Evolutionary conservation across 768 basidiomycete species (phyloP).

Genomic region (Tricholoma sp.): DNA sequence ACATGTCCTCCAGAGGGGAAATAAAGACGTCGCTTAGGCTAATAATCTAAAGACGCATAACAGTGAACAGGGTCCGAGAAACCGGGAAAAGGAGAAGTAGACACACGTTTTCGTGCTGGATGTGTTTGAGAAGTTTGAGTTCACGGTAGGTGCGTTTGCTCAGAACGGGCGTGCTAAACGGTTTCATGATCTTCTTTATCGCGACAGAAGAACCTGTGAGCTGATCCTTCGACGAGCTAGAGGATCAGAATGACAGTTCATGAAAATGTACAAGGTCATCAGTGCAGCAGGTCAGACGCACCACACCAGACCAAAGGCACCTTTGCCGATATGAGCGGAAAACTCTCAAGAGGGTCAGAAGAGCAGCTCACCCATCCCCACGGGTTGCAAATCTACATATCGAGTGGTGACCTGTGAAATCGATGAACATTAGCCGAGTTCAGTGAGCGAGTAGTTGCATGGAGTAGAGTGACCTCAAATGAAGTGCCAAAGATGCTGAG

Average conservation of each 20-base stretch:
- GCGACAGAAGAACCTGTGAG: conserved; percentile 91
- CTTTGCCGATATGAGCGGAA: conserved; percentile 32
- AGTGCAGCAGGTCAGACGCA: conserved; percentile 28
- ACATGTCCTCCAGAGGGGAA: conserved; percentile 98
- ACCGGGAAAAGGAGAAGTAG: background rate
- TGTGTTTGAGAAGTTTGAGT: conserved; percentile 96
- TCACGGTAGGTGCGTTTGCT: conserved; percentile 97
- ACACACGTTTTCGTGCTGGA: conserved; percentile 95
- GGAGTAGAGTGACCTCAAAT: conserved; percentile 63
- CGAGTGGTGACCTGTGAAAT: conserved; percentile 82
- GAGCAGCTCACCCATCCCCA: conserved; percentile 84
- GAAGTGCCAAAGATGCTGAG: conserved; percentile 98
- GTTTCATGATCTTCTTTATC: conserved; percentile 99
- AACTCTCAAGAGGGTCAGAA: background rate
- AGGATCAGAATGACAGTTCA: conserved; percentile 4
- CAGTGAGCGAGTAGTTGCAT: conserved; percentile 7
- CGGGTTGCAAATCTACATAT: conserved; percentile 98
- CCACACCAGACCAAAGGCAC: conserved; percentile 99
- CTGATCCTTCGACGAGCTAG: conserved; percentile 91
- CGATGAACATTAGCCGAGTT: conserved; percentile 12
- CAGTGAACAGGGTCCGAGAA: background rate
- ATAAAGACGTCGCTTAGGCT: conserved; percentile 99
- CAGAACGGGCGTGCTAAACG: conserved; percentile 97
- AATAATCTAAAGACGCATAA: conserved; percentile 69
- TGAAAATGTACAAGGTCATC: conserved; percentile 1